phyloP scores from a whole-genome alignment of 2,329 filamentous ascomycete genomes.

The Fusarium euwallaceae region DNA sequence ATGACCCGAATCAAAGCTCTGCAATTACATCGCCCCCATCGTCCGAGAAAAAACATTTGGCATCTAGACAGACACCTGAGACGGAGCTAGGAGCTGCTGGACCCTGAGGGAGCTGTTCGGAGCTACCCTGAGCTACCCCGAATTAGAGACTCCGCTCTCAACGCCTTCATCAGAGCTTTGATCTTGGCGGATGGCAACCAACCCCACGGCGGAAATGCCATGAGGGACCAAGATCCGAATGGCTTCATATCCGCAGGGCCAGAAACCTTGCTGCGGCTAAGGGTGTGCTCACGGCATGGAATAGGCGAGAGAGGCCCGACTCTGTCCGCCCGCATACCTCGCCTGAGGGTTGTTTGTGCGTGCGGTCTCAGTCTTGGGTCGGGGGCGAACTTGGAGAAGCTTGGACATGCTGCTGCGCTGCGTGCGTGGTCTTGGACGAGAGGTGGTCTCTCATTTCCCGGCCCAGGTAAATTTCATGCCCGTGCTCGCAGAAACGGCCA shows the following conservation, averaged over 20 bases:
- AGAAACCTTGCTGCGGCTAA: not conserved
- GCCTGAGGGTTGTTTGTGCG: conserved; percentile 28
- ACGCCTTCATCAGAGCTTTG: conserved; percentile 16
- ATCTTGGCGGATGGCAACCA: conserved; percentile 6
- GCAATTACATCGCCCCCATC: conserved; percentile 16
- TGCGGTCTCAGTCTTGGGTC: conserved; percentile 14
- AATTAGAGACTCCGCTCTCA: conserved; percentile 10
- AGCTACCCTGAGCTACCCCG: conserved; percentile 28
- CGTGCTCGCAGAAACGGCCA: conserved; percentile 35
- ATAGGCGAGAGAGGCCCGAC: conserved; percentile 15
- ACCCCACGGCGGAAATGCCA: conserved; percentile 9
- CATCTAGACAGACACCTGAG: conserved; percentile 14
- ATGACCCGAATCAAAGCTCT: conserved; percentile 1
- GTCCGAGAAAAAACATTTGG: conserved; percentile 16
- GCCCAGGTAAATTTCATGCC: conserved; percentile 29
- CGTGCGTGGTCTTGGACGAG: not conserved
- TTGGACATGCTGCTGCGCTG: conserved; percentile 29
- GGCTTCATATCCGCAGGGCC: conserved; percentile 3
- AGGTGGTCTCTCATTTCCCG: conserved; percentile 40
- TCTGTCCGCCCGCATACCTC: conserved; percentile 26
- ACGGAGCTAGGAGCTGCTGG: conserved; percentile 32
- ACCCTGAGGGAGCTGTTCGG: conserved; percentile 24
- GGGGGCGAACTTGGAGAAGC: conserved; percentile 22
- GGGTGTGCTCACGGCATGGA: conserved; percentile 6
- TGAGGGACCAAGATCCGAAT: conserved; percentile 8